phyloP scores from a whole-genome alignment of 306 rosid genomes.

The Hippophae rhamnoides region DNA sequence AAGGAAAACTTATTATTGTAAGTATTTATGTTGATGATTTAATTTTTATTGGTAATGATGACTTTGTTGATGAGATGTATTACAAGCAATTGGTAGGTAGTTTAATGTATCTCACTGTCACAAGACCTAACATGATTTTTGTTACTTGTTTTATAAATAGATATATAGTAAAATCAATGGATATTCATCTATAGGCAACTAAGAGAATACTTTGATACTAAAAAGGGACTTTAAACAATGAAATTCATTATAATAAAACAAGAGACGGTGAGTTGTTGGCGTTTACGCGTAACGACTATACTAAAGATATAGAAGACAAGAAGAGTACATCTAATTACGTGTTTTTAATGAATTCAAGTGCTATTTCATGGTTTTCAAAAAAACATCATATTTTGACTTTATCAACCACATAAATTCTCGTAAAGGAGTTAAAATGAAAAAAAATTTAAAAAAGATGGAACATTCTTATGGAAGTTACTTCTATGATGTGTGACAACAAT shows the following conservation, averaged over 20 bases:
- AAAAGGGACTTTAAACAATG: too few relatives aligned
- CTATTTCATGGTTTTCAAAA: background rate
- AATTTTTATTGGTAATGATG: constrained; percentile 12
- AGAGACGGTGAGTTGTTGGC: background rate
- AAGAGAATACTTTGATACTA: background rate
- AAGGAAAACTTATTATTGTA: constrained; percentile 6
- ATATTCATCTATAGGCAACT: background rate
- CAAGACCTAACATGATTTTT: background rate
- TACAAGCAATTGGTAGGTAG: background rate
- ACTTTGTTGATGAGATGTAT: background rate
- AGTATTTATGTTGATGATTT: constrained; percentile 17
- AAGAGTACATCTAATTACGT: background rate
- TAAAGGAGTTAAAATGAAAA: background rate
- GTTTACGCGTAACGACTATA: background rate
- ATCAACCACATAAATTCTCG: too few relatives aligned
- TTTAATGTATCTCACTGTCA: background rate
- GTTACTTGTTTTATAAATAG: background rate
- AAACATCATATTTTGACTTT: background rate
- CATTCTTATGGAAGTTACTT: background rate
- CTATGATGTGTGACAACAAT: background rate
- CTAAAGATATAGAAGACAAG: background rate
- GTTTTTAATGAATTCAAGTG: background rate
- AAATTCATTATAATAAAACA: too few relatives aligned
- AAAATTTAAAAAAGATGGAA: background rate
- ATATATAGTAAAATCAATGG: background rate